Conservation (phyloP, 306 rosid species). For the Acacia confusa region DNA sequence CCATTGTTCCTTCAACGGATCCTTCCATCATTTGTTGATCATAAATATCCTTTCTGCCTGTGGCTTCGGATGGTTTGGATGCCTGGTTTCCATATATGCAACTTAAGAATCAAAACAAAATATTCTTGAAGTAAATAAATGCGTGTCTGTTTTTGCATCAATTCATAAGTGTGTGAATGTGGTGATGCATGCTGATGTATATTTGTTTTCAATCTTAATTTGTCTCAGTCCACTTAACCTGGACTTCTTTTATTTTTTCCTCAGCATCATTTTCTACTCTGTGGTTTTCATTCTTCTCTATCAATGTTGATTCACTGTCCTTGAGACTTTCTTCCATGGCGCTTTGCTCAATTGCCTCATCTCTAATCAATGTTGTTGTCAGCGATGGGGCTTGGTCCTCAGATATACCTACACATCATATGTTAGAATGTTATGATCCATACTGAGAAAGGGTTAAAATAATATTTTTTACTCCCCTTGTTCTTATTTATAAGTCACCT, state of each 20-base stretch:
- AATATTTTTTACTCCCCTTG: neutral
- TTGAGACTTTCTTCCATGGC: constrained; percentile 1
- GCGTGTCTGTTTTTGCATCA: neutral
- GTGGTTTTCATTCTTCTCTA: constrained; percentile 17
- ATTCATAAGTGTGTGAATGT: neutral
- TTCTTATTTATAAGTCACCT: neutral
- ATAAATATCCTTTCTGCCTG: constrained; percentile 4
- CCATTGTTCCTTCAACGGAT: constrained; percentile 18
- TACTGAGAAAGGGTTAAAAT: neutral
- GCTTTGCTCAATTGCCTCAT: constrained; percentile 16
- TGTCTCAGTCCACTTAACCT: constrained; percentile 31
- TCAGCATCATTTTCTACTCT: constrained; percentile 21
- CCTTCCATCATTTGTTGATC: constrained; percentile 21
- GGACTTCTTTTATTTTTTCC: neutral
- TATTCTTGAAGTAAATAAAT: neutral
- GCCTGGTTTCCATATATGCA: constrained; percentile 33
- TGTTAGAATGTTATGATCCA: constrained; percentile 25
- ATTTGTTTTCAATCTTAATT: neutral
- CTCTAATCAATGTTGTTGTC: neutral
- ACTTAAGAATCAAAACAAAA: constrained; percentile 6
- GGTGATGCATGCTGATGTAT: constrained; percentile 4
- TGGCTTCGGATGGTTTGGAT: constrained; percentile 13
- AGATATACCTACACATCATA: constrained; percentile 19
- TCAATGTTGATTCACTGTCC: constrained; percentile 33
- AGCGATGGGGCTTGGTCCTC: constrained; percentile 15